Evolutionary conservation across 352 stramenopile genomes (phyloP).

Genomic region (Globisporangium cystogenes): DNA sequence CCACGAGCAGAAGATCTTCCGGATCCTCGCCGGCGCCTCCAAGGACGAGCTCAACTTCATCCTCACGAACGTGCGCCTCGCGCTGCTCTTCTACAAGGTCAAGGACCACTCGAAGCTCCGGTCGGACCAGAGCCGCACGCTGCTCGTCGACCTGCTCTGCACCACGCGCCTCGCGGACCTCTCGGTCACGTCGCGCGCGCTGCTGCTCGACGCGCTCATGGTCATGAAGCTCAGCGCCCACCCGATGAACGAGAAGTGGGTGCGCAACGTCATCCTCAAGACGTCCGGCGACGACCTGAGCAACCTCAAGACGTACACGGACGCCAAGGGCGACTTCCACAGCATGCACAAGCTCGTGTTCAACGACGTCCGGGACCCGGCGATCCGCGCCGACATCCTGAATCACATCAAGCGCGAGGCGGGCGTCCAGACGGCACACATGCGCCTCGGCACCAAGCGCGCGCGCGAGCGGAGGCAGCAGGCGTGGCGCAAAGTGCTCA

Average conservation of each 20-base stretch:
- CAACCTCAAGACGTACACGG: conserved; percentile 95
- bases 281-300: conserved; percentile 95
- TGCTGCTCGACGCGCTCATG: conserved; percentile 95
- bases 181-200: conserved; percentile 88
- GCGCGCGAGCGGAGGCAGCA: conserved; percentile 73
- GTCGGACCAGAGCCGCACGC: conserved; percentile 85
- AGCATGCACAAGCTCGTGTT: conserved; percentile 98
- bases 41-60: conserved; percentile 97
- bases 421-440: conserved; percentile 91
- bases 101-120: conserved; percentile 87
- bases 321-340: conserved; percentile 95
- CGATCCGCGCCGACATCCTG: conserved; percentile 92
- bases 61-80: conserved; percentile 92
- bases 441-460: conserved; percentile 86
- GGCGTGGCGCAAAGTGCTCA: conserved; percentile 98
- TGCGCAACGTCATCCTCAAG: conserved; percentile 95
- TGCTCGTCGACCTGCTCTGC: conserved; percentile 94
- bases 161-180: conserved; percentile 90
- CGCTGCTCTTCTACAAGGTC: conserved; percentile 98
- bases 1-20: conserved; percentile 94
- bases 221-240: conserved; percentile 96
- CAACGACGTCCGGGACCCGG: conserved; percentile 89
- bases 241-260: conserved; percentile 92
- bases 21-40: conserved; percentile 92
- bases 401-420: conserved; percentile 95